Evolutionary conservation across 2,329 filamentous ascomycete genomes (phyloP).

Genomic region (Penicillium sp.): DNA sequence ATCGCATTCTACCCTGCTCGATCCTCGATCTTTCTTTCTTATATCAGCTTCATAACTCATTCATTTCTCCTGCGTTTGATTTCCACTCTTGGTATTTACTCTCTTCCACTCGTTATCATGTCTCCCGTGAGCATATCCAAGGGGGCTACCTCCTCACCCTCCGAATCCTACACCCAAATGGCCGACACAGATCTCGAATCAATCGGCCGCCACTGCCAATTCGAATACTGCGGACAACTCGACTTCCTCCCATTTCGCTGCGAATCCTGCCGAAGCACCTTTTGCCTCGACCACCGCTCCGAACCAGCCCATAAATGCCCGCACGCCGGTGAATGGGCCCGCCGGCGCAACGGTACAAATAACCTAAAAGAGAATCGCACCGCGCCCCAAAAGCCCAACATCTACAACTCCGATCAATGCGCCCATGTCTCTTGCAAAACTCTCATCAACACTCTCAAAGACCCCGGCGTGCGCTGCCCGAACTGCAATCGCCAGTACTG

Average conservation of each 20-base stretch:
- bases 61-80: not conserved
- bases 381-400: constrained; percentile 57
- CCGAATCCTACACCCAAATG: constrained; percentile 47
- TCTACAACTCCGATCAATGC: constrained; percentile 62
- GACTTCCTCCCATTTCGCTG: constrained; percentile 96
- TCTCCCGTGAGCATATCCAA: constrained; percentile 35
- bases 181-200: constrained; percentile 77
- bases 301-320: constrained; percentile 78
- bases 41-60: not conserved
- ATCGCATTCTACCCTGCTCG: constrained; percentile 27
- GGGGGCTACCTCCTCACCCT: constrained; percentile 22
- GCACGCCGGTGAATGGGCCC: constrained; percentile 67
- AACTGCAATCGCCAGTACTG: constrained; percentile 59
- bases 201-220: constrained; percentile 89
- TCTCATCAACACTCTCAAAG: constrained; percentile 58
- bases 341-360: constrained; percentile 46
- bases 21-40: constrained; percentile 7
- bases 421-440: constrained; percentile 58
- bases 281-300: constrained; percentile 90
- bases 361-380: constrained; percentile 36
- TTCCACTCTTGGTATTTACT: not conserved
- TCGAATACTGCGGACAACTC: constrained; percentile 88
- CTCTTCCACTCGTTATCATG: constrained; percentile 25
- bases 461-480: constrained; percentile 57
- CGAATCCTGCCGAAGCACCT: constrained; percentile 82